These are phyloP conservation scores for Setomelanomma holmii DNA, from an alignment of 2,329 filamentous ascomycete species.

Conservation along the genomic window DNA sequence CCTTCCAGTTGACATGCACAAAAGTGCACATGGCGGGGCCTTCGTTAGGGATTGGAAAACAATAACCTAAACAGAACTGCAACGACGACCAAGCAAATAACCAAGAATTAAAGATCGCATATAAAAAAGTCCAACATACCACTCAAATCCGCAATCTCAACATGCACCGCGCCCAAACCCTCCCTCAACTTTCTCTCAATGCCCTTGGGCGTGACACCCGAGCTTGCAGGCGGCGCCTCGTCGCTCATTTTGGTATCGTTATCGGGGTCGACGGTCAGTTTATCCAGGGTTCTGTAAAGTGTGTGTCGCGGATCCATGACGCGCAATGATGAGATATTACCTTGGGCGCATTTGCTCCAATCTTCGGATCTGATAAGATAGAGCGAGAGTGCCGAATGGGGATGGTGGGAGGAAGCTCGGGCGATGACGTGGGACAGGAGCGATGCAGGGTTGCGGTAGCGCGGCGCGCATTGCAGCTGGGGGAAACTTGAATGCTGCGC, in stretches of 20 bases:
- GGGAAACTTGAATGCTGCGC: not conserved
- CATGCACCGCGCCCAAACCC: conserved; percentile 76
- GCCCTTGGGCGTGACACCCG: conserved; percentile 73
- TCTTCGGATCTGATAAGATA: conserved; percentile 46
- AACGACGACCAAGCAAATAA: not conserved
- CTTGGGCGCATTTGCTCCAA: conserved; percentile 2
- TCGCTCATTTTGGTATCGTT: conserved; percentile 49
- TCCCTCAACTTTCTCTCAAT: conserved; percentile 73
- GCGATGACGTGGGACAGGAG: conserved; percentile 25
- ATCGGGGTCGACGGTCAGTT: conserved; percentile 28
- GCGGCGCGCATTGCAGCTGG: not conserved
- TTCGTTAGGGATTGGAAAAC: not conserved
- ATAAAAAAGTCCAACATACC: conserved; percentile 62
- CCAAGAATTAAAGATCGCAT: not conserved
- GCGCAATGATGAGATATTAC: conserved; percentile 21
- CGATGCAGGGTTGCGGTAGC: conserved; percentile 15
- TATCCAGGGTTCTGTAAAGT: conserved; percentile 43
- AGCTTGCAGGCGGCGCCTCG: conserved; percentile 61
- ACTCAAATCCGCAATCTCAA: conserved; percentile 90
- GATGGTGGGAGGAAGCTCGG: conserved; percentile 3
- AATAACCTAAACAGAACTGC: not conserved
- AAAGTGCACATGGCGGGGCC: not conserved
- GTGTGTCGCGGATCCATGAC: conserved; percentile 44
- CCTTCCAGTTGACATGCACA: not conserved
- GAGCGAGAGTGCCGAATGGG: conserved; percentile 9